These are phyloP conservation scores for Triticum monococcum DNA, from an alignment of 176 grass and related monocot species.

Conservation along the genomic window DNA sequence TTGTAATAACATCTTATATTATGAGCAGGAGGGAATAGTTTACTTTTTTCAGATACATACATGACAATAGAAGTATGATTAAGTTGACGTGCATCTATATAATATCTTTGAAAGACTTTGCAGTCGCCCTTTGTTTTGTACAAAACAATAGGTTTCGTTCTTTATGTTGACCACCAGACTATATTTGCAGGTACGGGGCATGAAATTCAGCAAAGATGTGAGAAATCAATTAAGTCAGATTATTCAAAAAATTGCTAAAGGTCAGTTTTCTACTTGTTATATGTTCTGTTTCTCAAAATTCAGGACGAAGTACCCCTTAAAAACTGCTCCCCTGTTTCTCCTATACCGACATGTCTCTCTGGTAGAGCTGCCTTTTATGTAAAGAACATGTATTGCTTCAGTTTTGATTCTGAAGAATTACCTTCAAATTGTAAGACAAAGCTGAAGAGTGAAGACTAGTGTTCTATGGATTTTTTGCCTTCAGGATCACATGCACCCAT, in stretches of 20 bases:
- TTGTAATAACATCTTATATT: too few species aligned
- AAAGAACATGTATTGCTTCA: not conserved
- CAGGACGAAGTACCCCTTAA: not conserved
- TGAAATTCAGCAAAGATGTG: slow-evolving; percentile 97
- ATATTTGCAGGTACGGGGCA: slow-evolving; percentile 62
- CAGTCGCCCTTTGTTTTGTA: not conserved
- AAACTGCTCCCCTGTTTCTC: not conserved
- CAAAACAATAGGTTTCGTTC: not conserved
- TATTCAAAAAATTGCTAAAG: slow-evolving; percentile 83
- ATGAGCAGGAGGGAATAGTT: too few species aligned
- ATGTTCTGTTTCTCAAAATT: slow-evolving; percentile 8
- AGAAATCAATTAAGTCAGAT: slow-evolving; percentile 93
- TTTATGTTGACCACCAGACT: not conserved
- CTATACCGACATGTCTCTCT: not conserved
- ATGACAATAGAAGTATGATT: slow-evolving; percentile 2
- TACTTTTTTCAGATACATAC: slow-evolving; percentile 7
- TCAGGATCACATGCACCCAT: not conserved
- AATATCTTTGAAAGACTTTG: slow-evolving; percentile 1
- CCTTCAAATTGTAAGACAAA: not conserved
- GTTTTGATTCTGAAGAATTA: slow-evolving; percentile 12
- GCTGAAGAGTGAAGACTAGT: not conserved
- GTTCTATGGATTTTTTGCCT: not conserved
- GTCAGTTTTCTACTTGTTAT: slow-evolving; percentile 37
- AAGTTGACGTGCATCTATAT: not conserved
- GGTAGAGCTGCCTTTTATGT: not conserved